Percentiles rank a stretch among this genome's conserved stretches.
Conservation (phyloP, 129 eudicot species). For the Lonicera japonica region DNA sequence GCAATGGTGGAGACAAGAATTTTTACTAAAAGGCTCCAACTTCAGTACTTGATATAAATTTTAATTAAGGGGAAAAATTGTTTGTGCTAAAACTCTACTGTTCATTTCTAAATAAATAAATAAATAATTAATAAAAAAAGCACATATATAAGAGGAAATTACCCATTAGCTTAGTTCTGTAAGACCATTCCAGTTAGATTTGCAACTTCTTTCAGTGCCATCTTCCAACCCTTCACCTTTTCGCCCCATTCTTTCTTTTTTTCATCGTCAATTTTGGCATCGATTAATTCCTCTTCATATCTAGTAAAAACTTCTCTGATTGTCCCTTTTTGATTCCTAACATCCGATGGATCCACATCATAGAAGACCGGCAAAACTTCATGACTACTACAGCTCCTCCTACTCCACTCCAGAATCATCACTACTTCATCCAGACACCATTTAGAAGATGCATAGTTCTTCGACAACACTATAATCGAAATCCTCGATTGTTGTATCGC, state of each 20-base stretch:
- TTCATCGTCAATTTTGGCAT: not conserved
- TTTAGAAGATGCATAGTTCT: conserved; percentile 24
- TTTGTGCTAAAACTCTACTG: too few species aligned
- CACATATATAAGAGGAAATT: not conserved
- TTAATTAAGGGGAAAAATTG: too few species aligned
- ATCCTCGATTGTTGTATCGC: conserved; percentile 22
- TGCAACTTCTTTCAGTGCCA: conserved; percentile 9
- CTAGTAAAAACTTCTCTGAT: conserved; percentile 7
- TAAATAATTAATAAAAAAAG: too few species aligned
- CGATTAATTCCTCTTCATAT: conserved; percentile 8
- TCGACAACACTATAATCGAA: conserved; percentile 26
- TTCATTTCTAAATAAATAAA: too few species aligned
- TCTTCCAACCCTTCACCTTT: conserved; percentile 10
- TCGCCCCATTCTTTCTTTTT: not conserved
- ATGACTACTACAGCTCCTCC: conserved; percentile 3
- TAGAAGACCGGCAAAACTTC: conserved; percentile 18
- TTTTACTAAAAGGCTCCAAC: too few species aligned
- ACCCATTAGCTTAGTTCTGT: conserved; percentile 9
- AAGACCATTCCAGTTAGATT: conserved; percentile 9
- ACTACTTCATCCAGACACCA: conserved; percentile 34
- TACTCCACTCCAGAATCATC: conserved; percentile 16
- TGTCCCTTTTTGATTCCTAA: conserved; percentile 8
- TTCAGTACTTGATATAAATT: too few species aligned
- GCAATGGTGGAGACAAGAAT: too few species aligned
- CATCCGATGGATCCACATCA: conserved; percentile 18